Conservation (phyloP, 169 alveolate species). For the Plasmodium vivax region DNA sequence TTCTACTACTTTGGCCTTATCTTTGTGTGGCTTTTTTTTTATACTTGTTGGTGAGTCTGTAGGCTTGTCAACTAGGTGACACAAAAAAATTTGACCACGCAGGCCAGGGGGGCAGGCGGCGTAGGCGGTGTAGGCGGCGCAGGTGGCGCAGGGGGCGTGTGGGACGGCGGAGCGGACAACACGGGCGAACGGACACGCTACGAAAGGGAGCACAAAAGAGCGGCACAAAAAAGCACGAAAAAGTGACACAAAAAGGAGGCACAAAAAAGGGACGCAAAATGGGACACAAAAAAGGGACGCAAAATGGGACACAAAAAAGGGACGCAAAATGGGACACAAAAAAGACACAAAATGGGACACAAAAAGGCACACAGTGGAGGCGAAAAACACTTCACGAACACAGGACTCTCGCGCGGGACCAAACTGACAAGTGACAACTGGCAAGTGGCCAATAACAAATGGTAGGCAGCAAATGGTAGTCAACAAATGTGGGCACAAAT, state of each 20-base stretch:
- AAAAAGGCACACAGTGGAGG: too few species aligned
- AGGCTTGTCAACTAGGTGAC: not conserved
- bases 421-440: not conserved
- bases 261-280: not conserved
- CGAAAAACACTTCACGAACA: not conserved
- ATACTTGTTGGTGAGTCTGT: not conserved
- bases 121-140: too few species aligned
- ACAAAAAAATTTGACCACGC: not conserved
- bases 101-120: not conserved
- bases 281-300: not conserved
- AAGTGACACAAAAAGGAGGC: not conserved
- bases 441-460: not conserved
- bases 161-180: too few species aligned
- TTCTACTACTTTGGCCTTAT: not conserved
- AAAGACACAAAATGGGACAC: not conserved
- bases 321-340: not conserved
- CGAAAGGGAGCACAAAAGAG: not conserved
- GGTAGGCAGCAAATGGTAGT: not conserved
- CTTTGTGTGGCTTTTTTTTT: not conserved
- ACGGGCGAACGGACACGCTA: not conserved
- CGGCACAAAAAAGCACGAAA: not conserved
- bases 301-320: not conserved
- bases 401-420: not conserved
- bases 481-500: not conserved
- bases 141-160: not conserved